Conservation (phyloP, 1,284 basidiomycete genomes). For the Tylopilus orsonianus region DNA sequence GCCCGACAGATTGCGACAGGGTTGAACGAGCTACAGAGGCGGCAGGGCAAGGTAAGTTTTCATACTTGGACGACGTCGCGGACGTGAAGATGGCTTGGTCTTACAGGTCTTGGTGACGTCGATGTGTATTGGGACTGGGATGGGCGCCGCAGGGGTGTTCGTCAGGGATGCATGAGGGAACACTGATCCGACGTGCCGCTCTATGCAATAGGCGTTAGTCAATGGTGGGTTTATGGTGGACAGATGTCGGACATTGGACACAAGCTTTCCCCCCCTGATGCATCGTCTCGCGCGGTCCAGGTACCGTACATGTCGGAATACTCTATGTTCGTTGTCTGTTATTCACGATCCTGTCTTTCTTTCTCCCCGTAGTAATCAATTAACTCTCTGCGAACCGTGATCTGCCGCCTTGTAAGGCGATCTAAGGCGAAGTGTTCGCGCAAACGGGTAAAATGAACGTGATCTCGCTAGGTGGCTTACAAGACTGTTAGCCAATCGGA, state of each 20-base stretch:
- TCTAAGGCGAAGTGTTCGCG: too few species aligned
- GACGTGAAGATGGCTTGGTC: background rate
- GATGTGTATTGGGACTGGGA: constrained; percentile 89
- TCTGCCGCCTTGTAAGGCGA: too few species aligned
- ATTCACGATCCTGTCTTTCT: background rate
- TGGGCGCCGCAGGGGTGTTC: constrained; percentile 83
- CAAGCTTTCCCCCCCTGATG: too few species aligned
- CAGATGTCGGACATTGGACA: too few species aligned
- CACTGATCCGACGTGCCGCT: background rate
- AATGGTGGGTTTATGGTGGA: too few species aligned
- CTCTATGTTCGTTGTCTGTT: background rate
- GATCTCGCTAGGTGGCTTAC: too few species aligned
- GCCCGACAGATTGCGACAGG: constrained; percentile 87
- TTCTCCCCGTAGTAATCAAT: too few species aligned
- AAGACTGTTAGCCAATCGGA: too few species aligned
- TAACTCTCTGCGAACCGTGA: too few species aligned
- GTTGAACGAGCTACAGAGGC: constrained; percentile 76
- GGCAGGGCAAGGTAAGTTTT: constrained; percentile 67
- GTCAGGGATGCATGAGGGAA: constrained; percentile 45
- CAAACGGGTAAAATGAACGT: too few species aligned
- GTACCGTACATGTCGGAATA: background rate
- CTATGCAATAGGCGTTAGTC: too few species aligned
- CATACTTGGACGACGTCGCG: background rate
- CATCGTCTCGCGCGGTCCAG: too few species aligned
- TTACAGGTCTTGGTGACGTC: constrained; percentile 70